phyloP scores from a whole-genome alignment of 768 basidiomycete genomes.

The Boletus vinaceobasis region DNA sequence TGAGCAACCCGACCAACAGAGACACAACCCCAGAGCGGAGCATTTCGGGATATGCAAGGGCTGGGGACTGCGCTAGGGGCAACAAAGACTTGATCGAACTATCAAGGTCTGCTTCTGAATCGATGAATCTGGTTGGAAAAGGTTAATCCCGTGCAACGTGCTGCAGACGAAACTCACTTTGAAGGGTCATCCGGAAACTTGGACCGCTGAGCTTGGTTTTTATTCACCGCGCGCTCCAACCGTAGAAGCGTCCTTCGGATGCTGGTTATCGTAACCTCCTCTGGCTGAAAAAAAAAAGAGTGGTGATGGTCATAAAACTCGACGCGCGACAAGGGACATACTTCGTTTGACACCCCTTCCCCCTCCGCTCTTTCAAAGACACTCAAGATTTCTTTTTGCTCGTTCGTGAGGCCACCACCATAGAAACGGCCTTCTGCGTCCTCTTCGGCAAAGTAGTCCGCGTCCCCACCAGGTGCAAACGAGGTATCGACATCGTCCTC shows the following conservation, averaged over 20 bases:
- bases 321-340: constrained; percentile 36
- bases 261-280: constrained; percentile 63
- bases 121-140: constrained; percentile 77
- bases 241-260: constrained; percentile 72
- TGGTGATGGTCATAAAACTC: background rate
- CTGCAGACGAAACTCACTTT: constrained; percentile 49
- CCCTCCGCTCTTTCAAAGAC: constrained; percentile 82
- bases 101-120: constrained; percentile 96
- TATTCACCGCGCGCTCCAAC: constrained; percentile 87
- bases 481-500: constrained; percentile 33
- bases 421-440: constrained; percentile 92
- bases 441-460: constrained; percentile 88
- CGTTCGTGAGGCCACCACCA: constrained; percentile 86
- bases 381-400: constrained; percentile 93
- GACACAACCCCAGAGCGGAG: constrained; percentile 69
- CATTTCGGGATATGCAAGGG: constrained; percentile 85
- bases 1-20: constrained; percentile 79
- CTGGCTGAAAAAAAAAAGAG: constrained; percentile 42
- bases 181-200: constrained; percentile 91
- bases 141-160: background rate
- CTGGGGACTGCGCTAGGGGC: constrained; percentile 83
- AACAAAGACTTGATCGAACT: constrained; percentile 79
- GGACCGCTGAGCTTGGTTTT: constrained; percentile 95
- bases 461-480: constrained; percentile 84
- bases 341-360: constrained; percentile 64